These are phyloP conservation scores for Xylariales sp. DNA, from an alignment of 2,329 filamentous ascomycete species.

Conservation along the genomic window DNA sequence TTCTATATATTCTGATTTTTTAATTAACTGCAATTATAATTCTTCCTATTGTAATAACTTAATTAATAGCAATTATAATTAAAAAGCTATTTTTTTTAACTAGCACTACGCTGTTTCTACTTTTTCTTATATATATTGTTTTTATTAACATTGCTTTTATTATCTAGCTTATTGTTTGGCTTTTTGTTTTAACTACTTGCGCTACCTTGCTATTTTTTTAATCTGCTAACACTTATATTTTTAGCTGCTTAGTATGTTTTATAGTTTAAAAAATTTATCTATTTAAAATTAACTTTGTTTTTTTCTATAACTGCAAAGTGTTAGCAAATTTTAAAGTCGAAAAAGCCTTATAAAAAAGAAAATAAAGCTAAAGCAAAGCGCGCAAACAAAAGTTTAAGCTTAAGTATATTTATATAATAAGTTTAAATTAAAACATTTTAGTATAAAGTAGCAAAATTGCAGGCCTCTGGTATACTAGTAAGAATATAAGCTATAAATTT, in stretches of 20 bases:
- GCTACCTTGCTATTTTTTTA: constrained; percentile 6
- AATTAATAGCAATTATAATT: not conserved
- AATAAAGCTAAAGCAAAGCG: constrained; percentile 24
- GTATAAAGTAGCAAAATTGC: constrained; percentile 8
- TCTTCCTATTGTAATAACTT: not conserved
- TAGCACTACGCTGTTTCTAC: not conserved
- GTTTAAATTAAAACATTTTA: constrained; percentile 11
- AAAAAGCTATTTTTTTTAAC: constrained; percentile 1
- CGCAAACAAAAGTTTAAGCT: constrained; percentile 17
- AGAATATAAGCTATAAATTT: constrained; percentile 10
- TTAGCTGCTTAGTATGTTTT: not conserved
- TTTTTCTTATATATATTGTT: not conserved
- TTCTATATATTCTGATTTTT: not conserved
- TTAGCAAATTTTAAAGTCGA: not conserved
- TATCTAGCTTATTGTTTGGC: not conserved
- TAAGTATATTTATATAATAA: constrained; percentile 9
- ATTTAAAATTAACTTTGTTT: not conserved
- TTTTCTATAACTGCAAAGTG: not conserved
- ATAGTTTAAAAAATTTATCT: not conserved
- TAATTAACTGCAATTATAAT: not conserved
- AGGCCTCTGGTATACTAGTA: constrained; percentile 4
- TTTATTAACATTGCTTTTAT: not conserved
- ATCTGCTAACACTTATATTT: not conserved
- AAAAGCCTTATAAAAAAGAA: constrained; percentile 2
- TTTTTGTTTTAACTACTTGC: constrained; percentile 14